Percentiles rank a stretch among this genome's conserved stretches.
Conservation (phyloP, 208 protist species). For the Trypanosoma scelopori region DNA sequence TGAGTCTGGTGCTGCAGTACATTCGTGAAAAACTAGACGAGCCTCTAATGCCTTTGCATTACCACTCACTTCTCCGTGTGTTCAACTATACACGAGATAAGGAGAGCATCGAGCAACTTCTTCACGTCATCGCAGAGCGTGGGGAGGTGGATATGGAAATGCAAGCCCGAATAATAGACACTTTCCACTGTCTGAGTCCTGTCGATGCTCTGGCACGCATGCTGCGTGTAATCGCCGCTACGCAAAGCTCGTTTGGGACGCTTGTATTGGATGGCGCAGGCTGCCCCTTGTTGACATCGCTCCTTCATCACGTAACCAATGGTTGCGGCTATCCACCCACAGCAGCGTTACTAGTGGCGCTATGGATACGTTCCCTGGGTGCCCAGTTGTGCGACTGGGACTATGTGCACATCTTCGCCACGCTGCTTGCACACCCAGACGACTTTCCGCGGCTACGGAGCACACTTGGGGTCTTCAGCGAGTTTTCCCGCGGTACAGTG, state of each 20-base stretch:
- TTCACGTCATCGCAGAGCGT: conserved; percentile 67
- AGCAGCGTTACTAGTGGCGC: conserved; percentile 50
- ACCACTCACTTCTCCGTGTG: conserved; percentile 76
- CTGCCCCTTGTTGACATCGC: conserved; percentile 59
- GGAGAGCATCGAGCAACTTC: conserved; percentile 70
- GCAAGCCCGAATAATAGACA: conserved; percentile 72
- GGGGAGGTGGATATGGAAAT: conserved; percentile 60
- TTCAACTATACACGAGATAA: conserved; percentile 75
- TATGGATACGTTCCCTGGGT: conserved; percentile 81
- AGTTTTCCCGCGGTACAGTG: conserved; percentile 37
- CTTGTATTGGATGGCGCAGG: conserved; percentile 29
- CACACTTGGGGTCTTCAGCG: conserved; percentile 46
- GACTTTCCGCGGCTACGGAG: conserved; percentile 63
- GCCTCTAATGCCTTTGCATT: conserved; percentile 62
- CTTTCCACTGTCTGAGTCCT: conserved; percentile 62
- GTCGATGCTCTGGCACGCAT: conserved; percentile 49
- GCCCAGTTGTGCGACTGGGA: conserved; percentile 78
- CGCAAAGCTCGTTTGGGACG: conserved; percentile 56
- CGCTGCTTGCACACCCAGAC: conserved; percentile 45
- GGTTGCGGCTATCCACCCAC: conserved; percentile 30
- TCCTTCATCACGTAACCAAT: conserved; percentile 76
- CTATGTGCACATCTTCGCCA: conserved; percentile 45
- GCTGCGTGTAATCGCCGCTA: conserved; percentile 42
- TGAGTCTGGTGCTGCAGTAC: conserved; percentile 70
- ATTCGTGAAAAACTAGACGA: conserved; percentile 68